These are phyloP conservation scores for Rhododendron mucronatum DNA, from an alignment of 148 eudicot genomes.

Conservation along the genomic window DNA sequence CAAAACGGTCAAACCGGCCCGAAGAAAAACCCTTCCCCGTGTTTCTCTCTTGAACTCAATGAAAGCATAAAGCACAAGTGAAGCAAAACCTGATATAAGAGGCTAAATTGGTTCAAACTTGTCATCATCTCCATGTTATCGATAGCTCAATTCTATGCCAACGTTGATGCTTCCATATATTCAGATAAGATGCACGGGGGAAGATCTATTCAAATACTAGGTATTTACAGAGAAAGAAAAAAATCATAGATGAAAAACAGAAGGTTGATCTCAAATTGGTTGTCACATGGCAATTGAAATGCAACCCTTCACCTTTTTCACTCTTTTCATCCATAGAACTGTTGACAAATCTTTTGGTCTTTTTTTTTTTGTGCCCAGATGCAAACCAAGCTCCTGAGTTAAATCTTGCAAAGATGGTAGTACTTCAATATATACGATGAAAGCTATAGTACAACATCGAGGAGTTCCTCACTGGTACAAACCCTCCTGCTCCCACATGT, in stretches of 20 bases:
- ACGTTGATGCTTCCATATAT: neutral
- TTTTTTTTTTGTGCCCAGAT: neutral
- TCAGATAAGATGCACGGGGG: neutral
- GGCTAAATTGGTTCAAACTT: neutral
- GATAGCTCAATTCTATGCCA: neutral
- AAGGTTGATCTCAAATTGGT: neutral
- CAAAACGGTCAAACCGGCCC: neutral
- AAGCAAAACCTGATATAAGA: neutral
- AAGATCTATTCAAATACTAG: neutral
- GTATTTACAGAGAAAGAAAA: neutral
- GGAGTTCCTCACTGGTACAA: constrained; percentile 42
- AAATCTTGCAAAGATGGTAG: neutral
- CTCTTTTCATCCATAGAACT: neutral
- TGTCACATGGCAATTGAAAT: neutral
- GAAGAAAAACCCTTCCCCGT: neutral
- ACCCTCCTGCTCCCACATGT: constrained; percentile 80
- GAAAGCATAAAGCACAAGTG: neutral
- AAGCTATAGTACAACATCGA: neutral
- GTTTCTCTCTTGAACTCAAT: neutral
- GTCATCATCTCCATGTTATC: neutral
- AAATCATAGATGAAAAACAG: no score
- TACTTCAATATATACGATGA: neutral
- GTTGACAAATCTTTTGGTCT: neutral
- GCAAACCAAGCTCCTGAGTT: neutral
- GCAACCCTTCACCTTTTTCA: neutral